Evolutionary conservation across 345 rosid species (phyloP).

Genomic region (Camelina sativa): DNA sequence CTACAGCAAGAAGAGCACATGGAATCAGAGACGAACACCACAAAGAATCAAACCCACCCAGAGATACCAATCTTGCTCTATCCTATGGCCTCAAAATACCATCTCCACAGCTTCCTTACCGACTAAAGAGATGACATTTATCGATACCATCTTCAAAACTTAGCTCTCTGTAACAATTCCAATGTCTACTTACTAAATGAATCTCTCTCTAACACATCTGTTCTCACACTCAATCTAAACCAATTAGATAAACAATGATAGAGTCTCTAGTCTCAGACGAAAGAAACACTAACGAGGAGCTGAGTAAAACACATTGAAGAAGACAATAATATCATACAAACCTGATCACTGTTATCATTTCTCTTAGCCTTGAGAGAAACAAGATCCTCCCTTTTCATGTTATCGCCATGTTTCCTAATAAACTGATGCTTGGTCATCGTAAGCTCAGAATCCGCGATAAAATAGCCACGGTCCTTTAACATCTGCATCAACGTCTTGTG

Average conservation of each 20-base stretch:
- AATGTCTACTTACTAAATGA: background rate
- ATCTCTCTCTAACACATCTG: background rate
- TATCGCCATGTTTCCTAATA: constrained; percentile 62
- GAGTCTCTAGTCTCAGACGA: background rate
- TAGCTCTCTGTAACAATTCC: background rate
- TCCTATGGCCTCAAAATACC: background rate
- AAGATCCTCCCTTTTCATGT: constrained; percentile 93
- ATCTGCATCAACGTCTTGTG: constrained; percentile 81
- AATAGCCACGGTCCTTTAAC: constrained; percentile 77
- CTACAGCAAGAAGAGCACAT: constrained; percentile 41
- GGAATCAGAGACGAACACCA: background rate
- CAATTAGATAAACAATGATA: background rate
- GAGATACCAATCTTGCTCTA: background rate
- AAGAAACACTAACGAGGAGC: background rate
- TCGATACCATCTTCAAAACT: background rate
- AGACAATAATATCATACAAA: no score
- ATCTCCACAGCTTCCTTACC: background rate
- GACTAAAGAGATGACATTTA: constrained; percentile 4
- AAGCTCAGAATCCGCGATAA: constrained; percentile 68
- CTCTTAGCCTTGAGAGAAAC: constrained; percentile 64
- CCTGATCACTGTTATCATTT: constrained; percentile 67
- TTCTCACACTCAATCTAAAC: background rate
- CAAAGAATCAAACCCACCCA: background rate
- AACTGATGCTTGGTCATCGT: constrained; percentile 59
- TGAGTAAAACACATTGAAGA: no score